A percentile compares a stretch with the other conserved stretches of the same genome.
phyloP scores from a whole-genome alignment of 352 stramenopile species.

The Pythium sukuiense region DNA sequence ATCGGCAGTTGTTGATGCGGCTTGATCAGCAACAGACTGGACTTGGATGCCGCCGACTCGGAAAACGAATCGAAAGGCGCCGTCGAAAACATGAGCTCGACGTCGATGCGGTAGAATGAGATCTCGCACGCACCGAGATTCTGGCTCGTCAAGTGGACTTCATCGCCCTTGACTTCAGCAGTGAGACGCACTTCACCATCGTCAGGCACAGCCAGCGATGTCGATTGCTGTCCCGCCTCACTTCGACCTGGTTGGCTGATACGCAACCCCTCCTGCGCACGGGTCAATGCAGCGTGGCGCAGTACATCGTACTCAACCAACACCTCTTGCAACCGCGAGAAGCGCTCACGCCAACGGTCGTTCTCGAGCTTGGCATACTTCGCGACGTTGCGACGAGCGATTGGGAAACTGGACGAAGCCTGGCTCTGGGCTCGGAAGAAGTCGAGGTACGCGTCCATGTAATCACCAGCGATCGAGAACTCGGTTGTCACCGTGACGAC shows the following conservation, averaged over 20 bases:
- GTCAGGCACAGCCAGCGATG: neutral
- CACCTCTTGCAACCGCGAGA: conserved; percentile 39
- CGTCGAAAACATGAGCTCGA: conserved; percentile 71
- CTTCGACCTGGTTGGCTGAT: neutral
- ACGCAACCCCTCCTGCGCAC: neutral
- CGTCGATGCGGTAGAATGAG: conserved; percentile 60
- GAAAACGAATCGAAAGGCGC: conserved; percentile 57
- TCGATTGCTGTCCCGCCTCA: neutral
- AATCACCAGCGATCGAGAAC: conserved; percentile 51
- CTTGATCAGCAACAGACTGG: conserved; percentile 46
- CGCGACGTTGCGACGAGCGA: conserved; percentile 36
- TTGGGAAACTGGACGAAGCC: conserved; percentile 21
- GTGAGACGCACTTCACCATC: conserved; percentile 24
- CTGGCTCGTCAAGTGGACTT: conserved; percentile 34
- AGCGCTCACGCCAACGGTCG: conserved; percentile 48
- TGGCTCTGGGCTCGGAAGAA: conserved; percentile 36
- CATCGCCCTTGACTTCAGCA: conserved; percentile 30
- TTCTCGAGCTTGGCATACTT: conserved; percentile 43
- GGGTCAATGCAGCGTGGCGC: neutral
- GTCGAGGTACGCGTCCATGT: conserved; percentile 62
- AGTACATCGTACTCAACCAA: conserved; percentile 51
- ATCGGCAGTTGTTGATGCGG: conserved; percentile 41
- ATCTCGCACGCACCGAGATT: conserved; percentile 40
- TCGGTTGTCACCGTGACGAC: conserved; percentile 12
- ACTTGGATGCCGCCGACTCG: conserved; percentile 34